A percentile compares a stretch with the other conserved stretches of the same genome.
Evolutionary conservation across 805 yeast species (phyloP).

Genomic region (Naumovozyma dairenensis): DNA sequence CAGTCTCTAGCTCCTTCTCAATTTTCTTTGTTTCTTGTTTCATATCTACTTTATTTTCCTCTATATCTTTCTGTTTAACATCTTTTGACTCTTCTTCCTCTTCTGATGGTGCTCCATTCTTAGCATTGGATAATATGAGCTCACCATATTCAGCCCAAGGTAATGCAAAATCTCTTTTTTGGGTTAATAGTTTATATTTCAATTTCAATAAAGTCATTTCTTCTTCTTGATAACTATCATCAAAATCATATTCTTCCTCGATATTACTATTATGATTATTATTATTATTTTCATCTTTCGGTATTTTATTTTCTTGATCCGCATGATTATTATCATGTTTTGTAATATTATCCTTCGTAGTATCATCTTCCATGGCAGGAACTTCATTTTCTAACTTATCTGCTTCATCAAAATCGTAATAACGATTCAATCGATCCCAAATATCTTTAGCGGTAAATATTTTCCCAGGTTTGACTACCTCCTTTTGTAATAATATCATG

Average conservation of each 20-base stretch:
- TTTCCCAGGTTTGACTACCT: slow-evolving; percentile 12
- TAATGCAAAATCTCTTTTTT: slow-evolving; percentile 28
- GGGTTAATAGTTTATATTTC: slow-evolving; percentile 3
- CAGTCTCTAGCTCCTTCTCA: slow-evolving; percentile 2
- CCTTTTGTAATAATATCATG: slow-evolving; percentile 27
- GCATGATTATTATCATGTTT: not conserved
- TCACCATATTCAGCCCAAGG: slow-evolving; percentile 40
- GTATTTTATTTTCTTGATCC: slow-evolving; percentile 2
- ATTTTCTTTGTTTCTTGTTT: not conserved
- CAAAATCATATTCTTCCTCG: slow-evolving; percentile 1
- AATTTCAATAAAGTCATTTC: slow-evolving; percentile 4
- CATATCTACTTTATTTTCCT: slow-evolving; percentile 1
- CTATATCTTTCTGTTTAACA: slow-evolving; percentile 1
- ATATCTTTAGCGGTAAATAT: slow-evolving; percentile 40
- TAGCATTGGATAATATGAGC: slow-evolving; percentile 32
- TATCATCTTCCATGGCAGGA: not conserved
- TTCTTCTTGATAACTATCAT: not conserved
- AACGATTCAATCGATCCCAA: slow-evolving; percentile 43
- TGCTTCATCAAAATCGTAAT: slow-evolving; percentile 49
- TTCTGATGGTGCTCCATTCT: slow-evolving; percentile 7
- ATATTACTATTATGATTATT: not conserved
- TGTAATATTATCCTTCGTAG: not conserved
- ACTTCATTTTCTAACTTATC: slow-evolving; percentile 42
- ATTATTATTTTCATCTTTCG: not conserved
- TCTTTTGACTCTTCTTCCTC: slow-evolving; percentile 4